Evolutionary conservation across 257 asterid species (phyloP).

Genomic region (Oldenlandia corymbosa): DNA sequence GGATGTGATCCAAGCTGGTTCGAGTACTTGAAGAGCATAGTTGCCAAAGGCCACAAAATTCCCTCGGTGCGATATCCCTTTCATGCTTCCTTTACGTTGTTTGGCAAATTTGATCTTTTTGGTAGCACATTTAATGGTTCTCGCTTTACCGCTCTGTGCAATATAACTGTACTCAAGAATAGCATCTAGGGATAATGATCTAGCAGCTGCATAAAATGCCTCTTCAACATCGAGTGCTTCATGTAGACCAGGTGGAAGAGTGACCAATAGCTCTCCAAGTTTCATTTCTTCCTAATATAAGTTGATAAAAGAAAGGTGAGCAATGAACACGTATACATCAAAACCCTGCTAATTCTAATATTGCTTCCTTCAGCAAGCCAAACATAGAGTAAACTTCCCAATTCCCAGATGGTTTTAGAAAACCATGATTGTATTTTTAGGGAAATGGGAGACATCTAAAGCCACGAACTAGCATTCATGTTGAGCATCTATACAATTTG

Average conservation of each 20-base stretch:
- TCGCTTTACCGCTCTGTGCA: background rate
- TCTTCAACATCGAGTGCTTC: constrained; percentile 64
- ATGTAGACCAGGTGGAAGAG: constrained; percentile 65
- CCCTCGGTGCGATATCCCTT: constrained; percentile 3
- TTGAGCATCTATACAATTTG: too few relatives aligned
- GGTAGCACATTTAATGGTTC: background rate
- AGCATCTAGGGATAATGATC: constrained; percentile 3
- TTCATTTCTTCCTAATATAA: constrained; percentile 42
- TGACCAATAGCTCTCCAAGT: constrained; percentile 61
- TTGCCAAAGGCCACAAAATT: background rate
- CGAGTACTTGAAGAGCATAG: constrained; percentile 8
- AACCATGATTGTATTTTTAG: too few relatives aligned
- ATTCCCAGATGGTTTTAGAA: too few relatives aligned
- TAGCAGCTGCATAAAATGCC: constrained; percentile 24
- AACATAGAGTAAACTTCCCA: too few relatives aligned
- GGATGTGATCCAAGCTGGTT: constrained; percentile 5
- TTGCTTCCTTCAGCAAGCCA: background rate
- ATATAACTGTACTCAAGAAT: background rate
- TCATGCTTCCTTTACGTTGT: constrained; percentile 2
- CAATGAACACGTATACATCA: background rate
- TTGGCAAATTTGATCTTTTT: constrained; percentile 10
- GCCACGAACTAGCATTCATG: too few relatives aligned
- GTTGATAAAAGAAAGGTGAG: constrained; percentile 9
- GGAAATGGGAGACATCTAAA: too few relatives aligned
- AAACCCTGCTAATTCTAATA: background rate